phyloP scores from a whole-genome alignment of 2,329 filamentous ascomycete genomes.

The Lecanicillium sp. region DNA sequence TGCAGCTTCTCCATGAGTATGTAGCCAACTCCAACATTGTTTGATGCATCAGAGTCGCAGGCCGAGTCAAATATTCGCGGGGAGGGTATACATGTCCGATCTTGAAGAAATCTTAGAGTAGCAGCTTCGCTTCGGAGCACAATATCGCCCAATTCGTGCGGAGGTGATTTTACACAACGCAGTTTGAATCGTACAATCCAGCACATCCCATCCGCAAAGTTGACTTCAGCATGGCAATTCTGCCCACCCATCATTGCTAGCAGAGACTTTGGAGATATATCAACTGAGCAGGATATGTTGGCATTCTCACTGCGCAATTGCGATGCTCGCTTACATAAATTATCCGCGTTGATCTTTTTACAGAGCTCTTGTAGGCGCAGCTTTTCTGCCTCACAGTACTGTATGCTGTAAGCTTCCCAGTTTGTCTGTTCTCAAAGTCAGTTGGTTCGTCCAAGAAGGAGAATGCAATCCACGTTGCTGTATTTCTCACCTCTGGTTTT shows the following conservation, averaged over 20 bases:
- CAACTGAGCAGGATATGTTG: constrained; percentile 11
- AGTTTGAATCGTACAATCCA: constrained; percentile 19
- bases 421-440: too few relatives aligned
- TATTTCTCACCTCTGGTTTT: too few relatives aligned
- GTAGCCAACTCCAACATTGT: constrained; percentile 27
- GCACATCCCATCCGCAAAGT: constrained; percentile 16
- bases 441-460: too few relatives aligned
- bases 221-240: constrained; percentile 19
- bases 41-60: constrained; percentile 20
- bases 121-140: constrained; percentile 18
- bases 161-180: constrained; percentile 12
- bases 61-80: constrained; percentile 25
- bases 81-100: constrained; percentile 19
- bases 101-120: constrained; percentile 16
- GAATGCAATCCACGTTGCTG: too few relatives aligned
- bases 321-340: constrained; percentile 14
- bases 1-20: constrained; percentile 33
- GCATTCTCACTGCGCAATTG: constrained; percentile 7
- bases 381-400: too few relatives aligned
- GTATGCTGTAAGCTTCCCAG: too few relatives aligned
- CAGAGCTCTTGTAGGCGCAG: not conserved
- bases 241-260: constrained; percentile 18
- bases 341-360: constrained; percentile 10
- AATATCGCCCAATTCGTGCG: constrained; percentile 14
- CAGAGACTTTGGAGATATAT: constrained; percentile 13